Conservation (phyloP, 805 yeast species). For the Candida insectorum region DNA sequence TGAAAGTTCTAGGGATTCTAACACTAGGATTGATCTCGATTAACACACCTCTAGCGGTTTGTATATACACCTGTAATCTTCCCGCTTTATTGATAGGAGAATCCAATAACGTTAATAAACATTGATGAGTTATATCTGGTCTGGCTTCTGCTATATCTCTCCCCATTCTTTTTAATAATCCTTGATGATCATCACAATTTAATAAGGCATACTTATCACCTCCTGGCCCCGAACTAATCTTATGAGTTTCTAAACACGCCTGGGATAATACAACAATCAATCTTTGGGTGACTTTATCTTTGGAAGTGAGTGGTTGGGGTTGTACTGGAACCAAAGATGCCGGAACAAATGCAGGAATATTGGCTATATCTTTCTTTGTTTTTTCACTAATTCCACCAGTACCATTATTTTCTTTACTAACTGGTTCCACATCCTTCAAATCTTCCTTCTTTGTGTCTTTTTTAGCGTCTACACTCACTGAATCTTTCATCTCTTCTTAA, state of each 20-base stretch:
- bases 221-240: conserved; percentile 75
- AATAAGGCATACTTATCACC: conserved; percentile 86
- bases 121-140: conserved; percentile 99
- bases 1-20: conserved; percentile 96
- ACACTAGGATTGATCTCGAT: conserved; percentile 95
- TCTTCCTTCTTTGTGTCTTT: not conserved
- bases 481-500: not conserved
- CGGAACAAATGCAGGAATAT: conserved; percentile 14
- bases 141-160: conserved; percentile 97
- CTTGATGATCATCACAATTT: conserved; percentile 98
- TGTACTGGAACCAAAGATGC: conserved; percentile 86
- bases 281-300: conserved; percentile 82
- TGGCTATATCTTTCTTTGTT: conserved; percentile 2
- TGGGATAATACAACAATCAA: conserved; percentile 92
- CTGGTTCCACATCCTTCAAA: not conserved
- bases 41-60: conserved; percentile 90
- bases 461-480: not conserved
- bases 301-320: conserved; percentile 76
- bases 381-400: not conserved
- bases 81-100: conserved; percentile 99
- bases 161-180: conserved; percentile 89
- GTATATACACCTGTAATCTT: conserved; percentile 91
- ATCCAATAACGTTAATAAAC: conserved; percentile 87
- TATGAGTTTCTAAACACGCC: conserved; percentile 94
- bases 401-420: not conserved